Evolutionary conservation across 1,284 basidiomycete species (phyloP).

Genomic region (Grifola frondosa): DNA sequence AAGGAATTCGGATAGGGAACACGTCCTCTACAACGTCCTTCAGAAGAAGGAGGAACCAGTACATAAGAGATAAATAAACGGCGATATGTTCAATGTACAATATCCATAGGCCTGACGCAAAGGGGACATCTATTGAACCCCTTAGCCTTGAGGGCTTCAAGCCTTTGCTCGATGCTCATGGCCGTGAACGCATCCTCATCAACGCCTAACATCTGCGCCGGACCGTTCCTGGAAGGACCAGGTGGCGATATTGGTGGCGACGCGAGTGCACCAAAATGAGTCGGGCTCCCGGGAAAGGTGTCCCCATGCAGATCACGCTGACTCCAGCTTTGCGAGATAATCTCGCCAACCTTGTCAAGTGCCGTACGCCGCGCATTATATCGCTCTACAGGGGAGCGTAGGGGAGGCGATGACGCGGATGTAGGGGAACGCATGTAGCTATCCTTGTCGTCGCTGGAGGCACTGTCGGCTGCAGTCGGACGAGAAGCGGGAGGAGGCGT

Average conservation of each 20-base stretch:
- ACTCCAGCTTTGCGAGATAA: constrained; percentile 33
- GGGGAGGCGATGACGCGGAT: constrained; percentile 1
- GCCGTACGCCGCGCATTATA: constrained; percentile 28
- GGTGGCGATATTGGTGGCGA: not conserved
- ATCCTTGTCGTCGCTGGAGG: constrained; percentile 5
- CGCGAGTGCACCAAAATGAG: constrained; percentile 8
- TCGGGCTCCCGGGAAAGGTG: constrained; percentile 9
- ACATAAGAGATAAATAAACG: too few relatives aligned
- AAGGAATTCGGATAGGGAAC: too few relatives aligned
- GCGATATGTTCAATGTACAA: too few relatives aligned
- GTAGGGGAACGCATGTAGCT: constrained; percentile 4
- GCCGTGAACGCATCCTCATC: constrained; percentile 10
- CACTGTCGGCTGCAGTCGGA: constrained; percentile 1
- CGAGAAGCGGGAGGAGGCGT: constrained; percentile 1
- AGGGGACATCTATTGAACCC: not conserved
- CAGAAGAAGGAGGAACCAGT: too few relatives aligned
- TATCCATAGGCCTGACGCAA: too few relatives aligned
- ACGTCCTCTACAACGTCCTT: too few relatives aligned
- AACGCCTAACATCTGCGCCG: not conserved
- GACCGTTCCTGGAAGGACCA: not conserved
- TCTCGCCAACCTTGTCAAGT: constrained; percentile 33
- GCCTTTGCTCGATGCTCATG: constrained; percentile 18
- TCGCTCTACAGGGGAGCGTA: constrained; percentile 24
- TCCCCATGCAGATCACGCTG: constrained; percentile 19
- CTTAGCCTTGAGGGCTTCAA: constrained; percentile 9